Percentiles rank a stretch among this genome's conserved stretches.
Conservation (phyloP, 2,329 filamentous ascomycete species). For the Aschersonia sp. region DNA sequence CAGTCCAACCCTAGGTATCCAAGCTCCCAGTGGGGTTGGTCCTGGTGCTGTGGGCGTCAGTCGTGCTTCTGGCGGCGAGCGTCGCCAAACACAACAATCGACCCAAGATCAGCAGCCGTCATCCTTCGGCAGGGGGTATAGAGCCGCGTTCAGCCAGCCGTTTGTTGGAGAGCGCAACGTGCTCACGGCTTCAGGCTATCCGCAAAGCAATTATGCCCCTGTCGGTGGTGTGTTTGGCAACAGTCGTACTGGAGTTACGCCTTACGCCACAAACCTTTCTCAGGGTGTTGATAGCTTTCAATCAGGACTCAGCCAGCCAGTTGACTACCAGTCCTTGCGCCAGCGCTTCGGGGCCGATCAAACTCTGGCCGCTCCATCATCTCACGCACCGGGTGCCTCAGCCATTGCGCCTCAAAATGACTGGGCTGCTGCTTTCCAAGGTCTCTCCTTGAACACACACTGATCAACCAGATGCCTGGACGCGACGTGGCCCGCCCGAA, state of each 20-base stretch:
- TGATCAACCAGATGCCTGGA: slow-evolving; percentile 13
- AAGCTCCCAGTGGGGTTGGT: slow-evolving; percentile 52
- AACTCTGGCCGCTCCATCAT: slow-evolving; percentile 17
- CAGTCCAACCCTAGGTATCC: slow-evolving; percentile 58
- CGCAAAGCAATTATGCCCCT: slow-evolving; percentile 21
- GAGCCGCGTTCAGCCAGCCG: slow-evolving; percentile 24
- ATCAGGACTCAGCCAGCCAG: slow-evolving; percentile 18
- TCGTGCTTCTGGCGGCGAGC: slow-evolving; percentile 29
- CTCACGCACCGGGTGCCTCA: slow-evolving; percentile 23
- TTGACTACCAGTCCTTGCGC: slow-evolving; percentile 31
- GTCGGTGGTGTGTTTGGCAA: slow-evolving; percentile 18
- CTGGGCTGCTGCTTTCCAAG: slow-evolving; percentile 53
- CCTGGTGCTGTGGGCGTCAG: slow-evolving; percentile 49
- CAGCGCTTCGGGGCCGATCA: slow-evolving; percentile 30
- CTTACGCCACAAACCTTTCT: slow-evolving; percentile 15
- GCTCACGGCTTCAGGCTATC: slow-evolving; percentile 19
- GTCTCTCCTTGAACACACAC: slow-evolving; percentile 55
- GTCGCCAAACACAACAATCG: slow-evolving; percentile 31
- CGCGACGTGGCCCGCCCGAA: background rate
- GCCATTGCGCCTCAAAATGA: slow-evolving; percentile 35
- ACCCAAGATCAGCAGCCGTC: slow-evolving; percentile 15
- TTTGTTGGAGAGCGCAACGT: slow-evolving; percentile 28
- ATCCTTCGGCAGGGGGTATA: slow-evolving; percentile 27
- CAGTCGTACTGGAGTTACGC: slow-evolving; percentile 11
- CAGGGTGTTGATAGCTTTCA: slow-evolving; percentile 16